A percentile compares a stretch with the other conserved stretches of the same genome.
These are phyloP conservation scores for Gardenia jasminoides DNA, from an alignment of 257 asterid species.

Conservation along the genomic window DNA sequence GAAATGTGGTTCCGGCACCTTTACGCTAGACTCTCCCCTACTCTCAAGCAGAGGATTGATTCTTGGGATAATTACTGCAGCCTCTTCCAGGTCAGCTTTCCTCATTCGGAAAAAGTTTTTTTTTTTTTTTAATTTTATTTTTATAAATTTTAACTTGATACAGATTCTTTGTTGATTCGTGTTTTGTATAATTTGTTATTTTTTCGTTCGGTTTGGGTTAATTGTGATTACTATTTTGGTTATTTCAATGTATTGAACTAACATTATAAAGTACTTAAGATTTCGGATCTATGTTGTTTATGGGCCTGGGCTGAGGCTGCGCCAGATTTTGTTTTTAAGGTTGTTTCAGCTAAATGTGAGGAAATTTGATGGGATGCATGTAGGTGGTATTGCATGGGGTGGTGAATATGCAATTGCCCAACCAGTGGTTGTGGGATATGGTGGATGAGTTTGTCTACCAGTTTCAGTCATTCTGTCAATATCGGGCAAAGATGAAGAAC, in stretches of 20 bases:
- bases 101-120: not conserved
- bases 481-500: conserved; percentile 91
- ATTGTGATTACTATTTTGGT: too few relatives aligned
- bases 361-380: conserved; percentile 6
- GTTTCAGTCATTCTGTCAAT: conserved; percentile 93
- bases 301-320: not conserved
- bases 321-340: not conserved
- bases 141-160: too few relatives aligned
- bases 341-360: not conserved
- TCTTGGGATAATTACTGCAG: conserved; percentile 95
- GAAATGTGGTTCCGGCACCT: conserved; percentile 98
- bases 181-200: too few relatives aligned
- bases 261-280: too few relatives aligned
- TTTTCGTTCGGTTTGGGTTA: not conserved
- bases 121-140: not conserved
- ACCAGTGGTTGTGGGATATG: conserved; percentile 99
- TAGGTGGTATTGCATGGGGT: conserved; percentile 93
- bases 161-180: too few relatives aligned
- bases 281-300: not conserved
- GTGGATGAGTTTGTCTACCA: conserved; percentile 97
- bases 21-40: conserved; percentile 82
- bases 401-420: conserved; percentile 96
- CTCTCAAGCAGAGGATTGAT: conserved; percentile 75
- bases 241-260: too few relatives aligned
- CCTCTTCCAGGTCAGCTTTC: conserved; percentile 64